A percentile compares a stretch with the other conserved stretches of the same genome.
These are phyloP conservation scores for Lycium barbarum DNA, from an alignment of 257 asterid genomes.

Conservation along the genomic window DNA sequence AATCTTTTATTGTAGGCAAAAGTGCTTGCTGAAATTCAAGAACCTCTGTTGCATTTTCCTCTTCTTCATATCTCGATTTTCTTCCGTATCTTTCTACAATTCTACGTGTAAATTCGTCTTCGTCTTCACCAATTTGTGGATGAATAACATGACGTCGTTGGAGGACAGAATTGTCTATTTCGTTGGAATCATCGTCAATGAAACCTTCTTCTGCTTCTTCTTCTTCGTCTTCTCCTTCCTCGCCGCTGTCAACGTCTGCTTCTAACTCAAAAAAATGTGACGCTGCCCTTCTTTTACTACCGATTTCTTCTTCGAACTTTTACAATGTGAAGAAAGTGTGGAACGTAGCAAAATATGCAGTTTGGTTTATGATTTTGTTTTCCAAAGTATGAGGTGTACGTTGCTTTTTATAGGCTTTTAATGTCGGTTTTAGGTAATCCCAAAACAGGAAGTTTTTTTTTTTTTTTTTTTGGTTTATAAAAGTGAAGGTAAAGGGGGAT, in stretches of 20 bases:
- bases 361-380: no score
- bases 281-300: background rate
- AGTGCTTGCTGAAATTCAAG: background rate
- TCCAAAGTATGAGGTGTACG: no score
- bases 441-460: no score
- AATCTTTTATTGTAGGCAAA: background rate
- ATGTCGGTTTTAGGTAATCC: no score
- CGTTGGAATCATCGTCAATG: background rate
- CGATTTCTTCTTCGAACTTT: background rate
- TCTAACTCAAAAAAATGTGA: conserved; percentile 19
- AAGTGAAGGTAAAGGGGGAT: no score
- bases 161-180: background rate
- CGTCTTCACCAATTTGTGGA: background rate
- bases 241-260: background rate
- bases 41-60: background rate
- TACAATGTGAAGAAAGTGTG: no score
- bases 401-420: no score
- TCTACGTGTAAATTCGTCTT: conserved; percentile 21
- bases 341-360: no score
- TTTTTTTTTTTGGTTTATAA: no score
- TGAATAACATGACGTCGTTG: background rate
- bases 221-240: background rate
- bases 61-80: background rate
- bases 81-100: conserved; percentile 26
- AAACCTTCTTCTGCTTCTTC: background rate